Conservation (phyloP, 169 alveolate species). For the Ichthyophthirius multifiliis region DNA sequence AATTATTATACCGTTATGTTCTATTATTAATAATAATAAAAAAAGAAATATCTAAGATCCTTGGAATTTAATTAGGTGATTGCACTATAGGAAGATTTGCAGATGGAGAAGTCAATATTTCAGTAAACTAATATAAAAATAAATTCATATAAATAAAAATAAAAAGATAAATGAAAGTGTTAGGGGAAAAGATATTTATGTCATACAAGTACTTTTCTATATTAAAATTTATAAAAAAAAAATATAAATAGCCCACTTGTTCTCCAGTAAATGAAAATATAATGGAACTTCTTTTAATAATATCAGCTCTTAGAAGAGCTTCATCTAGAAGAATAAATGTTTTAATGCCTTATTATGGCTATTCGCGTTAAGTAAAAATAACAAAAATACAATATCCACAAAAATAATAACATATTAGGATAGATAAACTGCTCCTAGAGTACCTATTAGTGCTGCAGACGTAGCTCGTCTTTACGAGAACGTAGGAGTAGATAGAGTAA, state of each 20-base stretch:
- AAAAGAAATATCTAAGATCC: constrained; percentile 36
- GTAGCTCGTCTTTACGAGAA: constrained; percentile 93
- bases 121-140: constrained; percentile 5
- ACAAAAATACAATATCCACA: no score
- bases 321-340: constrained; percentile 95
- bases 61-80: constrained; percentile 75
- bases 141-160: neutral
- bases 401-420: constrained; percentile 6
- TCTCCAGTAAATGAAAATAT: constrained; percentile 96
- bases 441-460: constrained; percentile 92
- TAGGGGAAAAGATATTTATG: constrained; percentile 91
- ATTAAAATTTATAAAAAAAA: neutral
- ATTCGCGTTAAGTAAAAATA: constrained; percentile 80
- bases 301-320: constrained; percentile 94
- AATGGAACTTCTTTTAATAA: constrained; percentile 93
- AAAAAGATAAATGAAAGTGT: constrained; percentile 82
- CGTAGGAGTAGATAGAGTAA: constrained; percentile 95
- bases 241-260: constrained; percentile 85
- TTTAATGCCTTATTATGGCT: constrained; percentile 97
- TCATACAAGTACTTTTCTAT: constrained; percentile 70
- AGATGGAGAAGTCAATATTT: constrained; percentile 94
- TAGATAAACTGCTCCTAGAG: constrained; percentile 64
- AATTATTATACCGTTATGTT: neutral
- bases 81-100: constrained; percentile 82
- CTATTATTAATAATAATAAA: neutral